phyloP scores from a whole-genome alignment of 495 filamentous ascomycete genomes.

The Daldinia loculata region DNA sequence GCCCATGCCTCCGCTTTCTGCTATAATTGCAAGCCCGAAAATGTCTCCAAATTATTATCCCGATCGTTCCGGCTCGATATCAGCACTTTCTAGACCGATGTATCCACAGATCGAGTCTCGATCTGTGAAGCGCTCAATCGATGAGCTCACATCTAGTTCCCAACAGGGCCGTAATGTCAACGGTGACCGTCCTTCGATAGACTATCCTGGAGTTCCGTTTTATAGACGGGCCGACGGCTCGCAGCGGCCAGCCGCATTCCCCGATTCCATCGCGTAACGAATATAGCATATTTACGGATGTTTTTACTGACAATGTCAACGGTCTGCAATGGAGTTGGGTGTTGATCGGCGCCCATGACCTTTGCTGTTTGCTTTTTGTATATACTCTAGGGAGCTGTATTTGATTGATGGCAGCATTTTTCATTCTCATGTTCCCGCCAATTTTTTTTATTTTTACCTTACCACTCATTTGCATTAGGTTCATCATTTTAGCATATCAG shows the following conservation, averaged over 20 bases:
- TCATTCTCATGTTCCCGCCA: conserved; percentile 7
- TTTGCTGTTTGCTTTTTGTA: conserved; percentile 26
- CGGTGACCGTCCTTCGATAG: conserved; percentile 40
- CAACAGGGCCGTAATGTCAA: conserved; percentile 42
- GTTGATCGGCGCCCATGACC: conserved; percentile 28
- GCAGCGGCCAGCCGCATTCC: conserved; percentile 31
- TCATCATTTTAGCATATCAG: conserved; percentile 24
- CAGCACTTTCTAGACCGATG: conserved; percentile 27
- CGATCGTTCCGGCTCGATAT: conserved; percentile 40
- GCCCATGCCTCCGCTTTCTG: conserved; percentile 36
- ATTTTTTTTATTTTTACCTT: background rate
- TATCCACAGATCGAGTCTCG: conserved; percentile 42
- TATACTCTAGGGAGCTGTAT: conserved; percentile 19
- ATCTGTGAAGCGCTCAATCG: conserved; percentile 42
- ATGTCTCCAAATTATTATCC: conserved; percentile 28
- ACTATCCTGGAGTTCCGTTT: conserved; percentile 28
- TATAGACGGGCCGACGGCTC: conserved; percentile 44
- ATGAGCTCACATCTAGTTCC: conserved; percentile 40
- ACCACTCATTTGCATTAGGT: conserved; percentile 30
- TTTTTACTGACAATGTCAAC: conserved; percentile 26
- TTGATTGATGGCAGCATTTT: conserved; percentile 3
- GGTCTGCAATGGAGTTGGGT: conserved; percentile 31
- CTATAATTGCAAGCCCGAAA: conserved; percentile 37
- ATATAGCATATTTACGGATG: conserved; percentile 35
- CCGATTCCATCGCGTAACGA: conserved; percentile 27